Percentiles rank a stretch among this genome's conserved stretches.
phyloP scores from a whole-genome alignment of 2,329 filamentous ascomycete genomes.

The Tothia fuscella region DNA sequence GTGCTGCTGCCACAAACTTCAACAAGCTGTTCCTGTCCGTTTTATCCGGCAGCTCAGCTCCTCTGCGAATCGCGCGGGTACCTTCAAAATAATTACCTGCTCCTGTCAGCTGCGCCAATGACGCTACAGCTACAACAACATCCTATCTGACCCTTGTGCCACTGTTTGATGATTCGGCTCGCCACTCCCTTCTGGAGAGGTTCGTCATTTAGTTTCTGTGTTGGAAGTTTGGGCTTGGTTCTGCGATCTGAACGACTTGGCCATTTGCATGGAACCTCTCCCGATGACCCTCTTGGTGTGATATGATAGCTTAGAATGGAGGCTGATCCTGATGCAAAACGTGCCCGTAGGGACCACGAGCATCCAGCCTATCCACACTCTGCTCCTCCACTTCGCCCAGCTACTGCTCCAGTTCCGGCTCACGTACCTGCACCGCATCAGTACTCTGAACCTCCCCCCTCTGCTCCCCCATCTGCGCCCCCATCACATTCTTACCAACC shows the following conservation, averaged over 20 bases:
- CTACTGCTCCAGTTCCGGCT: conserved; percentile 4
- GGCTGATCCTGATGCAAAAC: conserved; percentile 8
- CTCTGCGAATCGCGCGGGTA: not conserved
- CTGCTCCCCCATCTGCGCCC: not conserved
- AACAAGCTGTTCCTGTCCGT: too few relatives aligned
- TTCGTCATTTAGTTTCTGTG: conserved; percentile 1
- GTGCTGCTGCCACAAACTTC: too few relatives aligned
- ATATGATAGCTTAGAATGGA: conserved; percentile 5
- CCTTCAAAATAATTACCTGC: not conserved
- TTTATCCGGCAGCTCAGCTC: not conserved
- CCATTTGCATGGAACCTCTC: conserved; percentile 5
- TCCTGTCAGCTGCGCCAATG: conserved; percentile 7
- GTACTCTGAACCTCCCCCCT: conserved; percentile 5
- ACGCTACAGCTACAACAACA: not conserved
- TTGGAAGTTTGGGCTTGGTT: not conserved
- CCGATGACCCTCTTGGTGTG: not conserved
- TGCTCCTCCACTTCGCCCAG: conserved; percentile 7
- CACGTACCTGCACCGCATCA: conserved; percentile 1
- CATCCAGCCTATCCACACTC: not conserved
- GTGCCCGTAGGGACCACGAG: conserved; percentile 9
- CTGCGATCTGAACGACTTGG: not conserved
- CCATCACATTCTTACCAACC: conserved; percentile 1
- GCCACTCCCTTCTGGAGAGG: conserved; percentile 7
- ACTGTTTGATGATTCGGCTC: conserved; percentile 2
- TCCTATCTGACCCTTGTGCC: not conserved